phyloP scores from a whole-genome alignment of 2,329 filamentous ascomycete species.

The Fusarium xyrophilum region DNA sequence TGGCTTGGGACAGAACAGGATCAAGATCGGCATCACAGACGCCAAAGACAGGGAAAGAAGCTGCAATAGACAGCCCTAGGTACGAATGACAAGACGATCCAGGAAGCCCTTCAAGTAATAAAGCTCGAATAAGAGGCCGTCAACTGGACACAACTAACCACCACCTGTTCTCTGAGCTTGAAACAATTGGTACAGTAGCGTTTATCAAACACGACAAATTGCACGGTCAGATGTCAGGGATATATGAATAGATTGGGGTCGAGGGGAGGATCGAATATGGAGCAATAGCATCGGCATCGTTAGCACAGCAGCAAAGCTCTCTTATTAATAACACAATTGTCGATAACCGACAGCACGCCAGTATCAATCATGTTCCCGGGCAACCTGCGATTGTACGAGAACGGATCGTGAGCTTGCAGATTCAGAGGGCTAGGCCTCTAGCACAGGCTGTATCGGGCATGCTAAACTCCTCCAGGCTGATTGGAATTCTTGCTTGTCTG shows the following conservation, averaged over 20 bases:
- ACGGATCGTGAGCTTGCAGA: conserved; percentile 12
- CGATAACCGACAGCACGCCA: neutral
- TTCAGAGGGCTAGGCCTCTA: neutral
- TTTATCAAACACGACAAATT: conserved; percentile 2
- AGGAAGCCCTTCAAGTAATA: neutral
- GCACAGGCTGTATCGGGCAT: conserved; percentile 9
- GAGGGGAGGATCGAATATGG: neutral
- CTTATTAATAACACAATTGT: conserved; percentile 20
- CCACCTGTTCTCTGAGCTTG: neutral
- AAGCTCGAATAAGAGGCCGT: conserved; percentile 1
- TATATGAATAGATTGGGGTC: conserved; percentile 16
- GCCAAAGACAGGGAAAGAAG: conserved; percentile 8
- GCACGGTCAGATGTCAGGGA: conserved; percentile 8
- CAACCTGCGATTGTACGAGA: conserved; percentile 30
- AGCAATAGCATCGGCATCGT: neutral
- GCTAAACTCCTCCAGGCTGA: conserved; percentile 36
- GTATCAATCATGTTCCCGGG: conserved; percentile 37
- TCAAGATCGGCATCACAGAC: conserved; percentile 15
- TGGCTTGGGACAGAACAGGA: conserved; percentile 6
- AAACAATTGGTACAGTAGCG: conserved; percentile 4
- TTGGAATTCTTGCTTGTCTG: conserved; percentile 33
- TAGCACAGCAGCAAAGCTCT: neutral
- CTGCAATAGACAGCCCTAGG: neutral
- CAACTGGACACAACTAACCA: conserved; percentile 8
- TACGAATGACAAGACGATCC: neutral